Evolutionary conservation across 371 early-diverging fungal species (phyloP), one percentile per base, ranked within the genome.

Genomic region (Haplosporangium sp.): DNA sequence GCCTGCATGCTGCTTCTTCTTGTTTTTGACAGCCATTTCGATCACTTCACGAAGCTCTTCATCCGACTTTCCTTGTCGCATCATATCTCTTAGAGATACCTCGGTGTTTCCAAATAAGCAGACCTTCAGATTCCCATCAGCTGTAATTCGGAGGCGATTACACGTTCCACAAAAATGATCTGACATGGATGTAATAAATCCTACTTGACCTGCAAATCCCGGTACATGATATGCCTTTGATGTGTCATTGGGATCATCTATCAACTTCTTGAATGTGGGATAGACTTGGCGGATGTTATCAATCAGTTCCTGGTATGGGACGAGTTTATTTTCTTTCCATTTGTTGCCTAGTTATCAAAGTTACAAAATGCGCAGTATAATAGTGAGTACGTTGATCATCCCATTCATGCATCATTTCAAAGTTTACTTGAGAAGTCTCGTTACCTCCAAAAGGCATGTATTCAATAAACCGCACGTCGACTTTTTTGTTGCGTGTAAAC

Each of bases 361-460:
- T 60, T n/a, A 42, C 44, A 47, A 10, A 42, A 17, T 7, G 19
- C 48, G 44, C 35, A 63, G 63, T 47, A 19, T 35, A 9, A 35
- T 9, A 35, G 35, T 34, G 34, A 66, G 8, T 27, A 52, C 11
- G 27, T 3, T 3, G n/a, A 48, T 47, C 50, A 19, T 27, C 27
- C 27, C 27, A 27, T 27, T 27, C 27, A 27, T 27, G 27, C 27
- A 27, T 27, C 27, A 27, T 27, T 27, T 27, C 27, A 27, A 27
- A 27, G 27, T 27, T 27, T 27, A 27, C 27, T 27, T 27, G 27
- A 27, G 27, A 27, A 27, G 27, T 27, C 27, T 27, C 27, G 27
- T 71, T 85, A 92, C 94, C 97, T 82, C 94, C 97, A 86, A 98
- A 98, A 0, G 98, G 98, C 97, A 97, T 98, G 74, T 96, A 97